A percentile compares a stretch with the other conserved stretches of the same genome.
These are phyloP conservation scores for Calonectria naviculata DNA, from an alignment of 2,329 filamentous ascomycete species.

Conservation along the genomic window DNA sequence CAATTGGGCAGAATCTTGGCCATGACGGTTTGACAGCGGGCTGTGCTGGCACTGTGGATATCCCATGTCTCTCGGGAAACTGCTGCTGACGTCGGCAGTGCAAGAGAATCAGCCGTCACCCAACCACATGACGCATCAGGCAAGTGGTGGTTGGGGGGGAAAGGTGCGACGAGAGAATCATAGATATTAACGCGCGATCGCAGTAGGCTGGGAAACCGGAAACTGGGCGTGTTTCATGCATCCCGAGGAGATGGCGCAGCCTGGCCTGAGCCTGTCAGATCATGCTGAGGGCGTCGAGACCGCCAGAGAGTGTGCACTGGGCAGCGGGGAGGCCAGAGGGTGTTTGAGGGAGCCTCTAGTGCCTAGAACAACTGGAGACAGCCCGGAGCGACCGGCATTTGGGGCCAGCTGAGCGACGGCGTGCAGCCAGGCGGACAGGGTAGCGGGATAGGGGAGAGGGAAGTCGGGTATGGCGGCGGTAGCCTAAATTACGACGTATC, in stretches of 20 bases:
- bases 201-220: background rate
- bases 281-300: background rate
- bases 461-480: background rate
- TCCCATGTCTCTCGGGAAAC: background rate
- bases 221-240: background rate
- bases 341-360: background rate
- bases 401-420: background rate
- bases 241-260: background rate
- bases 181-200: background rate
- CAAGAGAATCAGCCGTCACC: background rate
- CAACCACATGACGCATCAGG: background rate
- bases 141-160: background rate
- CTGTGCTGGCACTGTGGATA: background rate
- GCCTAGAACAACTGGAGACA: background rate
- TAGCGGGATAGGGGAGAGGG: background rate
- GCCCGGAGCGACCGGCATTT: background rate
- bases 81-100: background rate
- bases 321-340: background rate
- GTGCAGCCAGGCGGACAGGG: background rate
- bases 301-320: background rate
- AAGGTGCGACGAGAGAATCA: background rate
- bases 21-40: background rate
- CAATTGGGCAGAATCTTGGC: background rate
- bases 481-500: background rate
- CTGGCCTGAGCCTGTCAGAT: background rate